Evolutionary conservation across 345 rosid species (phyloP).

Genomic region (Rhizophora apiculata): DNA sequence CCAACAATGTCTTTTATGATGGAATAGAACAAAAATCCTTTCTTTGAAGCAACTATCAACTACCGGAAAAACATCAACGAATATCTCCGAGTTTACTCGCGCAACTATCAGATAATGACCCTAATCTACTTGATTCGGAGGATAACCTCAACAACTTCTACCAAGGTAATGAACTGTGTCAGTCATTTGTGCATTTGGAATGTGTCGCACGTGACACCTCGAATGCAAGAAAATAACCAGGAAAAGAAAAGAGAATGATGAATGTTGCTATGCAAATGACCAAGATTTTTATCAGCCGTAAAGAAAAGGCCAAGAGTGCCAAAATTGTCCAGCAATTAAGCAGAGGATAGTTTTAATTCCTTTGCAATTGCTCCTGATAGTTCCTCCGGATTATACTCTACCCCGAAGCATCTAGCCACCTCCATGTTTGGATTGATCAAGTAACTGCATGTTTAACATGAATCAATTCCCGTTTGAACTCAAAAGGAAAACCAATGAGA

Average conservation of each 20-base stretch:
- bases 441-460: slow-evolving; percentile 46
- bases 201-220: neutral
- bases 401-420: slow-evolving; percentile 70
- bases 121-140: too few relatives aligned
- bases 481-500: neutral
- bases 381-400: slow-evolving; percentile 63
- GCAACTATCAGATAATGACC: neutral
- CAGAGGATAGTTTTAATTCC: slow-evolving; percentile 39
- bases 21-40: too few relatives aligned
- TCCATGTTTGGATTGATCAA: slow-evolving; percentile 81
- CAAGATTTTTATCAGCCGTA: too few relatives aligned
- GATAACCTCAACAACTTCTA: neutral
- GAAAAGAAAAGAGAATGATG: too few relatives aligned
- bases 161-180: neutral
- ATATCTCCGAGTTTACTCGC: too few relatives aligned
- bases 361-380: slow-evolving; percentile 52
- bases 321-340: neutral
- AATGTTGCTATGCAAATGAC: too few relatives aligned
- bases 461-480: neutral
- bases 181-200: neutral
- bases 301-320: too few relatives aligned
- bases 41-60: too few relatives aligned
- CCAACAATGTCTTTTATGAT: too few relatives aligned
- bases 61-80: too few relatives aligned
- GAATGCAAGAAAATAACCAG: too few relatives aligned